Conservation (phyloP, 208 protist species). For the Giardia duodenalis region DNA sequence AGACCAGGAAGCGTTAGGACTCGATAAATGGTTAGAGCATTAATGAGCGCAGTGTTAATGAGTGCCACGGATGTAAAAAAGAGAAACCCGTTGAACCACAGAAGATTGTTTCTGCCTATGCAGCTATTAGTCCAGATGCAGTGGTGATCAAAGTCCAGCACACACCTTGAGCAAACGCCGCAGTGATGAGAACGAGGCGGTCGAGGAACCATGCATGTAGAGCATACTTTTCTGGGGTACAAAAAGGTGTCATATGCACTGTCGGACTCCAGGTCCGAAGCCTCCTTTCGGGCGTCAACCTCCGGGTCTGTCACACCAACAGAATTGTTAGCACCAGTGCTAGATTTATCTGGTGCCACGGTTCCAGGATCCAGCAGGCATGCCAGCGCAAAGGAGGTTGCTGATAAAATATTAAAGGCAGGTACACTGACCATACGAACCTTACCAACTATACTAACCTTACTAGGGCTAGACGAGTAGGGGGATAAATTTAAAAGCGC, state of each 20-base stretch:
- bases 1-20: neutral
- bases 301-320: too few species aligned
- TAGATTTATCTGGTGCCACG: neutral
- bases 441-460: neutral
- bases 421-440: neutral
- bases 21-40: neutral
- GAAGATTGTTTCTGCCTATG: neutral
- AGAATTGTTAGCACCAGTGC: too few species aligned
- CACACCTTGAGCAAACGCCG: neutral
- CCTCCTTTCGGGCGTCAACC: neutral
- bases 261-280: neutral
- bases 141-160: conserved; percentile 7
- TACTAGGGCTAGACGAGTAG: neutral
- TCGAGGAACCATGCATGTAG: neutral
- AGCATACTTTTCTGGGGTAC: neutral
- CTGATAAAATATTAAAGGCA: neutral
- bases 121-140: conserved; percentile 26
- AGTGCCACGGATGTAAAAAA: neutral
- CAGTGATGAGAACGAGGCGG: neutral
- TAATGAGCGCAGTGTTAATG: neutral
- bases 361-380: neutral
- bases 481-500: neutral
- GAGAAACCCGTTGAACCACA: conserved; percentile 2
- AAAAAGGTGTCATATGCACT: neutral
- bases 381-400: neutral